Evolutionary conservation across 179 eudicot genomes (phyloP), one percentile per base, ranked within the genome.

Genomic region (Dionaea muscipula): DNA sequence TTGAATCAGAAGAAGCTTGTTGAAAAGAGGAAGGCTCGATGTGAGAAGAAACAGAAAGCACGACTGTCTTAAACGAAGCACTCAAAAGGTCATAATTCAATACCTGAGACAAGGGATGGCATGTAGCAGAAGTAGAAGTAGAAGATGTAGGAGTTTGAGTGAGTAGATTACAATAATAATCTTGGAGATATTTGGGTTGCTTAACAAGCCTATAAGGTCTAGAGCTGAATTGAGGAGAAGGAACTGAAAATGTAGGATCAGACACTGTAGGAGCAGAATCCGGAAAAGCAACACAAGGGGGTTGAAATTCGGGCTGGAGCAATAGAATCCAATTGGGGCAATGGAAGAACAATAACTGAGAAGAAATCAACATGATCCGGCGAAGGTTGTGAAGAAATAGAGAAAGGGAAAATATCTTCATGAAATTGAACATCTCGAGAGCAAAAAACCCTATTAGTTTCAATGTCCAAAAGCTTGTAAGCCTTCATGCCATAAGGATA

Each of bases 401-500:
- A 7, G 21, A 3, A 53, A 35, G 57, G 26, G 18, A 51, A 51
- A 26, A 51, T 27, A 7, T 15, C 14, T 26, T 51, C 54, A 51
- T 51, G 54, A 33, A 51, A 51, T 13, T 4, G 5, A 27, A 51
- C 54, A 51, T 51, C 54, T 51, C 54, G 15, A 5, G 54, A 51
- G 7, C 9, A 6, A 28, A 27, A 8, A 5, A 26, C 12, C 7
- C 5, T 26, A 16, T 51, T 12, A 16, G 54, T 26, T 2, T 3
- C 0, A 14, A 51, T 19, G 16, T 17, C 7, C 1, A 25, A 4
- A 1, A 51, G 20, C 12, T 27, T 16, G 15, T 51, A 26, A 3
- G 19, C 36, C 26, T 26, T 51, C 37, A 4, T 21, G 6, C 31
- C 31, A 25, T 7, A 49, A 26, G 53, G 16, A 15, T 49, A 49